Evolutionary conservation across 2,329 filamentous ascomycete species (phyloP).

Genomic region (Claviceps africana): DNA sequence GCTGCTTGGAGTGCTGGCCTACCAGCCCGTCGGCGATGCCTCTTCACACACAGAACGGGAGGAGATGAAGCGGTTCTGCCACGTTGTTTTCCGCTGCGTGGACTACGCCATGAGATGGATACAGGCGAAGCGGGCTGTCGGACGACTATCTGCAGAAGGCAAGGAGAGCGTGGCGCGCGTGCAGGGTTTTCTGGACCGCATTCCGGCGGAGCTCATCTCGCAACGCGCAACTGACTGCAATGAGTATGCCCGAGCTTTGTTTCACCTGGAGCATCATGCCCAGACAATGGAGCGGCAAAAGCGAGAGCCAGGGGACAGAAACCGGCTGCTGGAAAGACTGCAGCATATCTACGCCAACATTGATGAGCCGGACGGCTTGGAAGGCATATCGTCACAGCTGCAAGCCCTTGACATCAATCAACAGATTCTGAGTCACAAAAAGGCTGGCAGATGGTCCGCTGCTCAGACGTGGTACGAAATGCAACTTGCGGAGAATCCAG

Average conservation of each 20-base stretch:
- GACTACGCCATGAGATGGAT: conserved; percentile 90
- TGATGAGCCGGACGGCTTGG: conserved; percentile 91
- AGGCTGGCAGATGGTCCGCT: conserved; percentile 83
- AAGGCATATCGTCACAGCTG: conserved; percentile 81
- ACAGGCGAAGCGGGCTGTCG: conserved; percentile 47
- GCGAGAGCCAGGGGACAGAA: conserved; percentile 36
- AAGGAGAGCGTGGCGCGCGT: conserved; percentile 36
- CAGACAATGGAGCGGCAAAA: conserved; percentile 32
- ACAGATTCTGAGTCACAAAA: conserved; percentile 82
- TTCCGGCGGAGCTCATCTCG: conserved; percentile 64
- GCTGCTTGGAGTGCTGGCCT: conserved; percentile 57
- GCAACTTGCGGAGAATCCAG: conserved; percentile 64
- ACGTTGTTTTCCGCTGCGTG: conserved; percentile 78
- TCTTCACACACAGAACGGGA: conserved; percentile 51
- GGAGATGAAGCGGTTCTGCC: conserved; percentile 70
- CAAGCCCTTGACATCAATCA: conserved; percentile 83
- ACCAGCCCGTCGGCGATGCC: conserved; percentile 36
- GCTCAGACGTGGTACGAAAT: conserved; percentile 98
- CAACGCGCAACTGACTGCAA: conserved; percentile 83
- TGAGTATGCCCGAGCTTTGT: conserved; percentile 81
- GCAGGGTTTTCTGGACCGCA: conserved; percentile 38
- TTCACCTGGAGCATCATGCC: conserved; percentile 89
- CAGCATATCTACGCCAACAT: conserved; percentile 96
- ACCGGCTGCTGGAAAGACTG: conserved; percentile 59
- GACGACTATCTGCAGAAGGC: conserved; percentile 21